Conservation (phyloP, 2,329 filamentous ascomycete genomes). For the Aaosphaeria arxii region DNA sequence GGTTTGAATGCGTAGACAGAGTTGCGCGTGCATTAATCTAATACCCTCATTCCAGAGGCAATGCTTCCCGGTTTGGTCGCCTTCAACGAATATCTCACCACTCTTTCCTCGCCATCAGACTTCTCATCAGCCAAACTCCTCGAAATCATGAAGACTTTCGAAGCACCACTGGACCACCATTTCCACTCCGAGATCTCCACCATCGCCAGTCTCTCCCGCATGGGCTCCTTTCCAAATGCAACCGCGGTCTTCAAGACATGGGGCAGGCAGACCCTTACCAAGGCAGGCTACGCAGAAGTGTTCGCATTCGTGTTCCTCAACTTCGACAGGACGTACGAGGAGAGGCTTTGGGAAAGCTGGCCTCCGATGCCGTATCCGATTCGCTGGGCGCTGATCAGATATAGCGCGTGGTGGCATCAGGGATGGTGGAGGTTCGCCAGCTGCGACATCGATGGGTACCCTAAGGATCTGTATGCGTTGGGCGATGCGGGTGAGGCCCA, state of each 20-base stretch:
- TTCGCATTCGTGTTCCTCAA: conserved; percentile 66
- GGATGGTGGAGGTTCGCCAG: conserved; percentile 65
- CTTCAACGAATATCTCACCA: conserved; percentile 22
- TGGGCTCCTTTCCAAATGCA: conserved; percentile 50
- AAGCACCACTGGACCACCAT: conserved; percentile 24
- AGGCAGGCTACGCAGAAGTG: conserved; percentile 58
- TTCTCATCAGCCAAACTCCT: conserved; percentile 23
- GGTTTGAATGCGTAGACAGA: background rate
- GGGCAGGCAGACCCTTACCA: conserved; percentile 63
- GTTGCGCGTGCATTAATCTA: background rate
- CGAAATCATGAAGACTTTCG: conserved; percentile 26
- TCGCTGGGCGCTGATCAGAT: conserved; percentile 58
- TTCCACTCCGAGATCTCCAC: conserved; percentile 34
- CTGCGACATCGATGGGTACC: conserved; percentile 54
- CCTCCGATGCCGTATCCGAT: conserved; percentile 62
- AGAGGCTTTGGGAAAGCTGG: conserved; percentile 60
- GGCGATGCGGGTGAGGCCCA: background rate
- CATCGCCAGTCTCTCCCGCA: conserved; percentile 20
- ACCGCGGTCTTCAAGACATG: conserved; percentile 55
- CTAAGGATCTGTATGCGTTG: conserved; percentile 53
- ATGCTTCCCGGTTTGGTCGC: conserved; percentile 23
- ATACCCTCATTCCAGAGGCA: conserved; percentile 14
- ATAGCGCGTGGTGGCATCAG: conserved; percentile 56
- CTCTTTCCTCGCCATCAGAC: conserved; percentile 12
- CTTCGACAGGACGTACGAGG: conserved; percentile 58